Evolutionary conservation across 169 alveolate species (phyloP).

Genomic region (Cryptosporidium parvum): DNA sequence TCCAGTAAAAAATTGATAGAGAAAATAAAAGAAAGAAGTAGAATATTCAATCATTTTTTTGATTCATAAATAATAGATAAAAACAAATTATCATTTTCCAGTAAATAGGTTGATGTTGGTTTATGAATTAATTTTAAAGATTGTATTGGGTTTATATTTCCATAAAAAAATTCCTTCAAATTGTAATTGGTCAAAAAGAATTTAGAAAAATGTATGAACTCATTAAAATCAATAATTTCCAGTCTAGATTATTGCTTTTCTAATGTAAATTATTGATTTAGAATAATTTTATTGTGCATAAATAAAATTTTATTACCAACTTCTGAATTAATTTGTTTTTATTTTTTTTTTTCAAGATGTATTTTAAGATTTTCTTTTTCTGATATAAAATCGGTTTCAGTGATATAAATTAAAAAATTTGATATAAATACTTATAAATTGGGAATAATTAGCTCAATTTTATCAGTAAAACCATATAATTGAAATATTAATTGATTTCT

Average conservation of each 20-base stretch:
- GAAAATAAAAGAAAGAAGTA: background rate
- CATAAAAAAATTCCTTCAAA: slow-evolving; percentile 13
- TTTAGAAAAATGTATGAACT: background rate
- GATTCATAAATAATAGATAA: background rate
- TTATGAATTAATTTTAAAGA: background rate
- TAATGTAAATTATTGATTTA: slow-evolving; percentile 14
- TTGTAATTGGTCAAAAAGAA: background rate
- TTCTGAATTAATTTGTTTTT: background rate
- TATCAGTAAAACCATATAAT: slow-evolving; percentile 18
- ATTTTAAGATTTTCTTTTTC: background rate
- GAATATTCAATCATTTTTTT: background rate
- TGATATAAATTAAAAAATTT: background rate
- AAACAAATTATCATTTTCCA: background rate
- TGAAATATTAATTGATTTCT: background rate
- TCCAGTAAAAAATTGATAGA: background rate
- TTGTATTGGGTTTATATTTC: slow-evolving; percentile 13
- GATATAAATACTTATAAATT: background rate
- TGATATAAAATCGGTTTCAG: background rate
- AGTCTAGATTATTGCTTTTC: background rate
- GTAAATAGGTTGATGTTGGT: background rate
- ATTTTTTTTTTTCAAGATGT: background rate
- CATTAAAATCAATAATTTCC: background rate
- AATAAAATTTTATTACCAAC: background rate
- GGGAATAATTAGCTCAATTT: background rate
- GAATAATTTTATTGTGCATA: background rate